A percentile compares a stretch with the other conserved stretches of the same genome.
These are phyloP conservation scores for Penicillium angulare DNA, from an alignment of 495 filamentous ascomycete genomes.

Conservation along the genomic window DNA sequence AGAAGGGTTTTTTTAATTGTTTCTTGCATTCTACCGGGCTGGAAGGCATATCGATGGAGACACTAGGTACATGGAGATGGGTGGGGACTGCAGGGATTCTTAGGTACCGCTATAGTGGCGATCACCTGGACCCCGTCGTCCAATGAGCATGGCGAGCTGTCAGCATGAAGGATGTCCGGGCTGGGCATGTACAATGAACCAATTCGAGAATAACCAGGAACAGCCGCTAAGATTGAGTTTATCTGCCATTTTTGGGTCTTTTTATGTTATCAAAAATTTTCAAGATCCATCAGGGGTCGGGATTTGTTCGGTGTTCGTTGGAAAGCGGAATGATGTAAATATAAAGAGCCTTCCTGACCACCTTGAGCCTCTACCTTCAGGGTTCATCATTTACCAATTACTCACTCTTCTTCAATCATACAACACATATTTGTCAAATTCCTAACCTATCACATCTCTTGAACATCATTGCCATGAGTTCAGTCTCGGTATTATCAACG, in stretches of 20 bases:
- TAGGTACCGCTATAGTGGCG: background rate
- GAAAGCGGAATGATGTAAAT: background rate
- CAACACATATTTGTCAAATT: background rate
- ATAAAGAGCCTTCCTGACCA: too few relatives aligned
- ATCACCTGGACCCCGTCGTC: background rate
- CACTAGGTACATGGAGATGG: background rate
- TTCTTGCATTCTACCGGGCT: background rate
- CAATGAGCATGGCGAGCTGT: conserved; percentile 9
- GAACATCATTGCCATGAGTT: conserved; percentile 8
- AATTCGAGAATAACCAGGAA: conserved; percentile 2
- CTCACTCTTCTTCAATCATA: background rate
- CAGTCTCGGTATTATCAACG: conserved; percentile 24
- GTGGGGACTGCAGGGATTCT: background rate
- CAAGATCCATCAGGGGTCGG: background rate
- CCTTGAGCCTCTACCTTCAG: too few relatives aligned
- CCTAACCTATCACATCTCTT: too few relatives aligned
- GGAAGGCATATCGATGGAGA: conserved; percentile 3
- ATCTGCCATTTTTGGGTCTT: background rate
- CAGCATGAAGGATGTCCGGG: too few relatives aligned
- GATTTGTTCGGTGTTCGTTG: conserved; percentile 6
- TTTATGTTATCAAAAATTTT: background rate
- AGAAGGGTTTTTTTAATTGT: too few relatives aligned
- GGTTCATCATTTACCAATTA: background rate
- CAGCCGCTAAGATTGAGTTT: background rate
- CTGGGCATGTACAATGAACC: too few relatives aligned